Evolutionary conservation across 2,329 filamentous ascomycete genomes (phyloP).

Genomic region (Coniochaeta prunicola): DNA sequence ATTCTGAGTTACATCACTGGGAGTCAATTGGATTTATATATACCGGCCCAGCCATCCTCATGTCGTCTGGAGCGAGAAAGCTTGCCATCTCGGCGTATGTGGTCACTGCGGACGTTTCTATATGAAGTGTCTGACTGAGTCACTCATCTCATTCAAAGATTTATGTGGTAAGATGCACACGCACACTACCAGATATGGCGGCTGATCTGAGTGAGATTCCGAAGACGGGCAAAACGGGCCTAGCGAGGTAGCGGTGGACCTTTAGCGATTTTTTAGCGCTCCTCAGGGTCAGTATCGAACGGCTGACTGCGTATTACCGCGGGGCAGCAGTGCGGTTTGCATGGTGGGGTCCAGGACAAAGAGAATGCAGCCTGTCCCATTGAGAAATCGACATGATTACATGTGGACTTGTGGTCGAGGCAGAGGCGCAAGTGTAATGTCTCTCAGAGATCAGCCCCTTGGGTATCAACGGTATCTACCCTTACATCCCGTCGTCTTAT

Average conservation of each 20-base stretch:
- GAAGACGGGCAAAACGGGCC: background rate
- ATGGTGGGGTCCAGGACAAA: slow-evolving; percentile 1
- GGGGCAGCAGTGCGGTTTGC: background rate
- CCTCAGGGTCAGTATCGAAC: background rate
- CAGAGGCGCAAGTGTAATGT: too few species aligned
- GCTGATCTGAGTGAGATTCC: background rate
- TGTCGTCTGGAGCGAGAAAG: background rate
- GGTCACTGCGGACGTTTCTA: background rate
- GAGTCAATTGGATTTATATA: slow-evolving; percentile 2
- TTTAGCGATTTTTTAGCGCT: background rate
- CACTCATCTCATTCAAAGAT: background rate
- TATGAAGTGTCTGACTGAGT: background rate
- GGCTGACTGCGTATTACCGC: background rate
- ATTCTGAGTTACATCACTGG: slow-evolving; percentile 20
- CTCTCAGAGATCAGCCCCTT: too few species aligned
- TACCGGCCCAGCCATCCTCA: background rate
- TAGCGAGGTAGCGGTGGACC: background rate
- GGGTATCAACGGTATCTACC: too few species aligned
- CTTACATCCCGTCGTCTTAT: background rate
- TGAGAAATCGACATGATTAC: too few species aligned
- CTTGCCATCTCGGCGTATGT: background rate
- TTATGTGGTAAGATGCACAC: background rate
- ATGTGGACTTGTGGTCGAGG: background rate
- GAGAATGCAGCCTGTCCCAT: background rate
- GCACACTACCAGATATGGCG: background rate